Base-by-base conservation (phyloP, 305 asterid genomes). In the Fraxinus platypoda region DNA sequence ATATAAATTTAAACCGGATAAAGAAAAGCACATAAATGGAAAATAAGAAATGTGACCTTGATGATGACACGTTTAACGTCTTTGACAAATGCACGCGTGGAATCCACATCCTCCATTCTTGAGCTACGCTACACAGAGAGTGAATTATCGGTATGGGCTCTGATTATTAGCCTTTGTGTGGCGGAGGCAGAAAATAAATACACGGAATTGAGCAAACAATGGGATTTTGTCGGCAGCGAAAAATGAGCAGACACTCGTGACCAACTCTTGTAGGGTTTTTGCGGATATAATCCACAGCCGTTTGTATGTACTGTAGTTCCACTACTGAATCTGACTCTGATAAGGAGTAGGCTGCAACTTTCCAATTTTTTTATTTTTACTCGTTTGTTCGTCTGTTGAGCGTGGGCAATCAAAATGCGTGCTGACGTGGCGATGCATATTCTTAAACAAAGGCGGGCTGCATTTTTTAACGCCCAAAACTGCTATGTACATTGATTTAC, bases 1-100 rank as follows among this genome's bases (percentile, higher is more conserved):
- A 11, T 49, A 49, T 4, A 31, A 70, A 57, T 38, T 35, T 75
- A 68, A 34, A 72, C 46, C 82, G 33, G 54, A 82, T 1, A 72
- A 64, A 79, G 26, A 17, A 71, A 38, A 64, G 57, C n/a, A 37
- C 31, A 73, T 34, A 66, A 72, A 31, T 28, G 33, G 52, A 15
- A 33, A 2, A 35, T 7, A 2, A n/a, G 17, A 37, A 13, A 76
- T 37, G 76, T 7, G 41, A 92, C 98, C 97, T 93, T 94, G 78
- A 94, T 88, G 78, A 92, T 87, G 33, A 94, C 81, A 17, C 98
- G 94, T 87, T 89, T 94, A 21, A 94, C 98, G 59, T 93, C 92
- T 78, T 79, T 94, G 6, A 94, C 84, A 81, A 94, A 94, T 13
- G 89, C 83, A 33, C 98, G 93, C 35, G 90, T 86, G 2, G 94